phyloP scores from a whole-genome alignment of 805 yeast species.

The Komagataella phaffii region DNA sequence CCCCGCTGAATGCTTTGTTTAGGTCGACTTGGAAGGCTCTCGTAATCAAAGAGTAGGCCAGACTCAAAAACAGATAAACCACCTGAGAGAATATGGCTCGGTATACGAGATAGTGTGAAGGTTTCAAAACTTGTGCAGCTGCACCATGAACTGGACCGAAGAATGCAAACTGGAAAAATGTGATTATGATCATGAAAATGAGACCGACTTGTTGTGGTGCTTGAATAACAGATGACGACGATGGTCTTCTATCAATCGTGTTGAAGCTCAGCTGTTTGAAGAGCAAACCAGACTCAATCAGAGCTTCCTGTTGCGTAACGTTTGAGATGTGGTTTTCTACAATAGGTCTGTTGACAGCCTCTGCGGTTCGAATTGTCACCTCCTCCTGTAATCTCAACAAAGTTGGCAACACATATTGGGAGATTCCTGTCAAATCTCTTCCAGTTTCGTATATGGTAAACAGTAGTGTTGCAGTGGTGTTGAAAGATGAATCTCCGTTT shows the following conservation, averaged over 20 bases:
- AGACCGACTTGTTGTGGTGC: slow-evolving; percentile 71
- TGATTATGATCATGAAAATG: slow-evolving; percentile 55
- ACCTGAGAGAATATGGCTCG: slow-evolving; percentile 35
- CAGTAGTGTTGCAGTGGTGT: slow-evolving; percentile 10
- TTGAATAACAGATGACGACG: slow-evolving; percentile 29
- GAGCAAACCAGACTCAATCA: slow-evolving; percentile 4
- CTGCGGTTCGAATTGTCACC: slow-evolving; percentile 12
- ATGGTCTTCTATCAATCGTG: slow-evolving; percentile 34
- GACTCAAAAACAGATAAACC: slow-evolving; percentile 42
- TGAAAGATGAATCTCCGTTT: slow-evolving; percentile 18
- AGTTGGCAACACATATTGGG: slow-evolving; percentile 28
- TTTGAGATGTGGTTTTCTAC: slow-evolving; percentile 7
- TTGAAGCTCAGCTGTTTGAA: slow-evolving; percentile 8
- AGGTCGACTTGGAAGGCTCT: slow-evolving; percentile 58
- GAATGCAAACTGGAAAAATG: slow-evolving; percentile 60
- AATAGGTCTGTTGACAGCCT: slow-evolving; percentile 15
- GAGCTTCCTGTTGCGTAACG: background rate
- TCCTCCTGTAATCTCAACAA: slow-evolving; percentile 21
- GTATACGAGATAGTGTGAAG: slow-evolving; percentile 33
- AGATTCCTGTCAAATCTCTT: slow-evolving; percentile 41
- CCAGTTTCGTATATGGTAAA: slow-evolving; percentile 39
- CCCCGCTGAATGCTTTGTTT: slow-evolving; percentile 41
- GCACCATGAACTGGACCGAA: slow-evolving; percentile 41
- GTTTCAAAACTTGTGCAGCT: slow-evolving; percentile 26
- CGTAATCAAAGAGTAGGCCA: slow-evolving; percentile 45